A percentile compares a stretch with the other conserved stretches of the same genome.
Conservation (phyloP, 257 asterid genomes). For the Gentiana dahurica region DNA sequence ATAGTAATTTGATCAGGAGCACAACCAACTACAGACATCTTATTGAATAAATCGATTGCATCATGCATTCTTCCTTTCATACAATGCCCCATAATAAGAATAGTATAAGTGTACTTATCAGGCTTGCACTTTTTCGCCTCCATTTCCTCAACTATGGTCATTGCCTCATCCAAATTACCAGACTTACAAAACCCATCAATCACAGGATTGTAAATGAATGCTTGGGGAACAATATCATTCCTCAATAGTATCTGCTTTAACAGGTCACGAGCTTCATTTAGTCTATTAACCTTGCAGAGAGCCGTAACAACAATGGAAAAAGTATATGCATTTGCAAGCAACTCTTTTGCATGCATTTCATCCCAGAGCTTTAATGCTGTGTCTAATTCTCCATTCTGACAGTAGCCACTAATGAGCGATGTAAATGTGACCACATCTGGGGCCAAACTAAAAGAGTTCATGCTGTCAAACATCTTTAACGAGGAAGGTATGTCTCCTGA, state of each 20-base stretch:
- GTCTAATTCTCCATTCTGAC: conserved; percentile 58
- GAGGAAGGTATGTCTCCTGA: conserved; percentile 59
- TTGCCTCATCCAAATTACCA: conserved; percentile 81
- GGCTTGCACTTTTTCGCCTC: conserved; percentile 65
- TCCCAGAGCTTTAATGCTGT: conserved; percentile 53
- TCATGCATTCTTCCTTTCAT: conserved; percentile 92
- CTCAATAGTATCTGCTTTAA: conserved; percentile 45
- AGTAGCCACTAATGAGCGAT: conserved; percentile 61
- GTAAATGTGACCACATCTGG: conserved; percentile 86
- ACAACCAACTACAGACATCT: conserved; percentile 67
- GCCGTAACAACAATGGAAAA: conserved; percentile 61
- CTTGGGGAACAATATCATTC: conserved; percentile 51
- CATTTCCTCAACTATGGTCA: conserved; percentile 60
- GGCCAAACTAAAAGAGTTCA: conserved; percentile 31
- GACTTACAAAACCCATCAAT: conserved; percentile 83
- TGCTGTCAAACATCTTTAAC: conserved; percentile 31
- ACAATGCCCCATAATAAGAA: conserved; percentile 87
- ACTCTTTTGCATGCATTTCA: conserved; percentile 48
- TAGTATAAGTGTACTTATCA: conserved; percentile 84
- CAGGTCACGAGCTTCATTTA: conserved; percentile 62
- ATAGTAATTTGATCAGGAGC: conserved; percentile 54
- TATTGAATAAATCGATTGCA: conserved; percentile 50
- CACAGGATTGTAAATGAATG: conserved; percentile 82
- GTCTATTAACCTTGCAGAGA: conserved; percentile 62
- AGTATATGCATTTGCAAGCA: conserved; percentile 56